Evolutionary conservation across 1,284 basidiomycete species (phyloP).

Genomic region (Tremellales sp.): DNA sequence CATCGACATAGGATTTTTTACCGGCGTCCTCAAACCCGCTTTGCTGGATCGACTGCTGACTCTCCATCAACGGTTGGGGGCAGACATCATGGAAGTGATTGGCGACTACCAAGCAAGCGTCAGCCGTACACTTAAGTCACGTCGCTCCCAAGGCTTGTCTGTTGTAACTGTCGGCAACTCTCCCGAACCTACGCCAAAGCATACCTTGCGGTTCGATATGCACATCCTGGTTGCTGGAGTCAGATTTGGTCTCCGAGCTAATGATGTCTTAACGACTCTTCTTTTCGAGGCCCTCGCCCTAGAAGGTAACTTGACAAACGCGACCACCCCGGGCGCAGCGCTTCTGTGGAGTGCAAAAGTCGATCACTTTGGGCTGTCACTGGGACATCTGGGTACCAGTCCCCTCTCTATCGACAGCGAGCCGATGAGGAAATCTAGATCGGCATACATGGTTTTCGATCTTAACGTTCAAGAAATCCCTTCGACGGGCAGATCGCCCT

Average conservation of each 20-base stretch:
- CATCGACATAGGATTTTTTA: constrained; percentile 41
- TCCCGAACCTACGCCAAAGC: not conserved
- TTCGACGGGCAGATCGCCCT: constrained; percentile 15
- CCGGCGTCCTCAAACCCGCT: constrained; percentile 43
- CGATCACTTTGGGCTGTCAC: constrained; percentile 39
- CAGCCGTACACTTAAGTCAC: constrained; percentile 3
- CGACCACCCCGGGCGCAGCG: constrained; percentile 11
- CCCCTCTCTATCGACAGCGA: constrained; percentile 19
- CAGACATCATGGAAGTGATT: constrained; percentile 30
- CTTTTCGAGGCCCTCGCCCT: constrained; percentile 40
- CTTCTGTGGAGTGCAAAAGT: constrained; percentile 41
- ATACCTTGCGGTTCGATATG: constrained; percentile 19
- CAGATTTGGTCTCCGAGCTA: constrained; percentile 39
- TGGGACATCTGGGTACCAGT: constrained; percentile 31
- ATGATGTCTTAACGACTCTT: constrained; percentile 40
- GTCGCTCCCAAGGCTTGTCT: constrained; percentile 9
- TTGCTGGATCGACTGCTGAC: constrained; percentile 43
- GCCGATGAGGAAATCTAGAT: constrained; percentile 62
- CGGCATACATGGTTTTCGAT: constrained; percentile 78
- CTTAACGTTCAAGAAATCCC: constrained; percentile 51
- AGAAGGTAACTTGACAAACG: constrained; percentile 29
- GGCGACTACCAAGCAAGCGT: constrained; percentile 18
- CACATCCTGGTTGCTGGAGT: constrained; percentile 32
- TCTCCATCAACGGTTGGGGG: constrained; percentile 38
- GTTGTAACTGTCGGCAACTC: constrained; percentile 3